Base-by-base conservation (phyloP, 495 filamentous ascomycete genomes). In the Aspergillus nanangensis region DNA sequence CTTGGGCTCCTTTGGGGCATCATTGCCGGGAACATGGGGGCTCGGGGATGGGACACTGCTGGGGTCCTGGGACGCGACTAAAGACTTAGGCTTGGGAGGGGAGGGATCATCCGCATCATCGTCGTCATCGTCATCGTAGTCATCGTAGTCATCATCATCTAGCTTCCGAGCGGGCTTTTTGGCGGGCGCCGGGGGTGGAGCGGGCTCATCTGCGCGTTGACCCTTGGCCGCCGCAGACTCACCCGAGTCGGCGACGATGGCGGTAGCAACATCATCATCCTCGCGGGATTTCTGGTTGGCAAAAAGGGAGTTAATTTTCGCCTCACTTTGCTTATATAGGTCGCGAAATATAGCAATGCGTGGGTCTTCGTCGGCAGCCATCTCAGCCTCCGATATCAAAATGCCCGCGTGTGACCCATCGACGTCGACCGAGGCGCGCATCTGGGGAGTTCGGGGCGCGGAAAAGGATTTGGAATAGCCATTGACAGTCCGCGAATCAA, bases 101-200 rank as follows among this genome's bases (percentile, higher is more conserved):
- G 61, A 57, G 37, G 75, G 69, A 11, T 77, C 73, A 22, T 83
- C 81, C 24, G 84, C 81, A 3, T 82, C 81, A 3, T 88, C 84
- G 34, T 94, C 88, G 44, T 93, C 89, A 38, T 95, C 88, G 47
- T 95, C 87, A 38, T 87, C 88, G 45, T 84, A 85, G 49, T 90
- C 86, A 55, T 89, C 83, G 53, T 77, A 81, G 53, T 93, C 86
- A 57, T 90, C 86, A 39, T 94, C 88, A 59, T 87, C 83, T 55
- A 95, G 84, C 39, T 84, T 81, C 27, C 88, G 74, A 31, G 84
- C 75, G 31, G 82, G 54, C 51, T 82, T 87, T 58, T 77, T 78
- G 10, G 76, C 65, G n/a, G 73, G 67, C 21, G 64, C 56, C 19
- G 69, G 56, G 37, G 56, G 49, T 18, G 58, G 57, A 45, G 54